These are phyloP conservation scores for Ascoidea rubescens DNA, from an alignment of 805 yeast species.

Conservation along the genomic window DNA sequence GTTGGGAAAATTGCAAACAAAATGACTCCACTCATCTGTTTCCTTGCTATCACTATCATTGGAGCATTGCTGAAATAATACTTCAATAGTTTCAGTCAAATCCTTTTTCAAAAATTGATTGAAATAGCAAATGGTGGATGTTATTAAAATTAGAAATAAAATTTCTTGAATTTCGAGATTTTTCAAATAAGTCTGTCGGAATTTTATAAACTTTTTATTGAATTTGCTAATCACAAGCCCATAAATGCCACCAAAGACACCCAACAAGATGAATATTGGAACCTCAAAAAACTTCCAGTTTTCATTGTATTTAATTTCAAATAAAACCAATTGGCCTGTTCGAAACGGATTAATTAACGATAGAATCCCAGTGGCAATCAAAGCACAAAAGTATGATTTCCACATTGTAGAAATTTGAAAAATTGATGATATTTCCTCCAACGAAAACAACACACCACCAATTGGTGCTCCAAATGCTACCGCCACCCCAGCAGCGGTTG, in stretches of 20 bases:
- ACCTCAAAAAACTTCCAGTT: conserved; percentile 82
- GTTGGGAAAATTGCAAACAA: conserved; percentile 23
- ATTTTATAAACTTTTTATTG: conserved; percentile 64
- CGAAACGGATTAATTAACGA: conserved; percentile 82
- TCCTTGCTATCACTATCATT: conserved; percentile 21
- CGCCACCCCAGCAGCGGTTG: conserved; percentile 97
- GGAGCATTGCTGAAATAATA: conserved; percentile 74
- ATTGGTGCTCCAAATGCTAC: conserved; percentile 96
- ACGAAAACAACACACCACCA: conserved; percentile 87
- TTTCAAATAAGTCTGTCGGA: conserved; percentile 57
- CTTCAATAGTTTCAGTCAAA: conserved; percentile 93
- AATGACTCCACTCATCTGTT: conserved; percentile 31
- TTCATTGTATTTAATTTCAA: conserved; percentile 78
- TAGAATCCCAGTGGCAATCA: conserved; percentile 73
- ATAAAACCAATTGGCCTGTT: conserved; percentile 87
- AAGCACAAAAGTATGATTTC: conserved; percentile 84
- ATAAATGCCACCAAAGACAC: conserved; percentile 83
- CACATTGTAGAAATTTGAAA: conserved; percentile 72
- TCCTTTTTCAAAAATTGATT: conserved; percentile 71
- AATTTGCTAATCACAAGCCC: conserved; percentile 67
- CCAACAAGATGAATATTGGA: conserved; percentile 65
- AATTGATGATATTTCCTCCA: conserved; percentile 73
- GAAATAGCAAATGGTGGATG: conserved; percentile 70
- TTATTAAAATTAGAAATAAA: conserved; percentile 44
- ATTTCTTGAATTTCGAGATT: conserved; percentile 60